phyloP scores from a whole-genome alignment of 148 eudicot species.

The Camellia granthamiana region DNA sequence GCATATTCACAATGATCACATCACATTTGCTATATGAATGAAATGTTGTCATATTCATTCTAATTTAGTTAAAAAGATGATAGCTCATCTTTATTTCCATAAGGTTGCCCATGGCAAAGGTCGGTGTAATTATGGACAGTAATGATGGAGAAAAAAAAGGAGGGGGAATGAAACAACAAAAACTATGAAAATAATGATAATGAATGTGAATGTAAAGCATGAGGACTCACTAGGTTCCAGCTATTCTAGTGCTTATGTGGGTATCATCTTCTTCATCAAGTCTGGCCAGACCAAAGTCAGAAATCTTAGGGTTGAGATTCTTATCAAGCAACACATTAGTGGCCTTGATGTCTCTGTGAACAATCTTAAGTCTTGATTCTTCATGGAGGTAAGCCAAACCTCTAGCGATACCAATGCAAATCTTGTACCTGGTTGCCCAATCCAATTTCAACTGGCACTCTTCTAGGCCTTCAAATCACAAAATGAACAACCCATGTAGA shows the following conservation, averaged over 20 bases:
- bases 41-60: neutral
- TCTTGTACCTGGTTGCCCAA: conserved; percentile 38
- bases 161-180: neutral
- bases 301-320: conserved; percentile 41
- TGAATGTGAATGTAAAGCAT: neutral
- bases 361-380: conserved; percentile 51
- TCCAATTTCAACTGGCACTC: conserved; percentile 29
- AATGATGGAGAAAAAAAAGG: neutral
- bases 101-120: neutral
- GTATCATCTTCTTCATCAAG: conserved; percentile 48
- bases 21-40: neutral
- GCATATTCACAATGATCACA: conserved; percentile 2
- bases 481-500: neutral
- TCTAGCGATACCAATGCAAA: conserved; percentile 42
- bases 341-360: conserved; percentile 55
- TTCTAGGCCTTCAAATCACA: conserved; percentile 28
- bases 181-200: neutral
- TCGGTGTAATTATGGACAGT: too few species aligned
- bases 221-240: conserved; percentile 42
- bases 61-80: neutral
- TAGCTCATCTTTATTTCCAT: neutral
- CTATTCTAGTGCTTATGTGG: conserved; percentile 52
- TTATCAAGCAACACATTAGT: conserved; percentile 55
- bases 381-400: conserved; percentile 49
- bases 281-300: conserved; percentile 49